These are phyloP conservation scores for Poa pratensis DNA, from an alignment of 176 grass and related monocot species.

Conservation along the genomic window DNA sequence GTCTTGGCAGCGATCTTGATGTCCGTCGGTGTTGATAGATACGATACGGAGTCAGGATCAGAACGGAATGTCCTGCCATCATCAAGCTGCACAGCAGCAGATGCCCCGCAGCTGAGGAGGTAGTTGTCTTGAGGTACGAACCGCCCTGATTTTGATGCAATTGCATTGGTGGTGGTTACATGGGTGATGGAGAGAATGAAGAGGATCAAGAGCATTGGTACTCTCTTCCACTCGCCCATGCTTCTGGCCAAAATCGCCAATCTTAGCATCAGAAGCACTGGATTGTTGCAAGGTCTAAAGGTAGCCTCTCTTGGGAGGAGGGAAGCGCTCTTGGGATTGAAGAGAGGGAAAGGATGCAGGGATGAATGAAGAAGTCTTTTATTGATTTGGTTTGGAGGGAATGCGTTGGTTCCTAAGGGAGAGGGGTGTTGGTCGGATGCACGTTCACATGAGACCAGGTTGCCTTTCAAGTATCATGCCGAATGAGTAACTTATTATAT, in stretches of 20 bases:
- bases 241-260: slow-evolving; percentile 42
- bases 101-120: slow-evolving; percentile 73
- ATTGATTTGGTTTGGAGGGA: slow-evolving; percentile 40
- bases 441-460: slow-evolving; percentile 40
- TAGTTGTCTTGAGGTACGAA: slow-evolving; percentile 86
- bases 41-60: slow-evolving; percentile 79
- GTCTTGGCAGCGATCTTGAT: slow-evolving; percentile 68
- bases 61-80: slow-evolving; percentile 81
- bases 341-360: slow-evolving; percentile 12
- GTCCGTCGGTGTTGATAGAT: slow-evolving; percentile 72
- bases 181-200: slow-evolving; percentile 40
- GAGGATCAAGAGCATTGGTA: slow-evolving; percentile 43
- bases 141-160: slow-evolving; percentile 43
- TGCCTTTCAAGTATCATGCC: slow-evolving; percentile 19
- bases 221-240: slow-evolving; percentile 39
- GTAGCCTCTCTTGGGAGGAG: slow-evolving; percentile 45
- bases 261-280: slow-evolving; percentile 46
- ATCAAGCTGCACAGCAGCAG: slow-evolving; percentile 59
- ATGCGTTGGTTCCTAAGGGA: neutral
- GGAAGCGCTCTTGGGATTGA: slow-evolving; percentile 36
- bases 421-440: slow-evolving; percentile 45
- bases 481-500: slow-evolving; percentile 19
- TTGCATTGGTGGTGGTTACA: slow-evolving; percentile 38
- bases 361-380: slow-evolving; percentile 33
- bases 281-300: slow-evolving; percentile 32